These are phyloP conservation scores for Penicillium sp. DNA, from an alignment of 2,329 filamentous ascomycete species.

Conservation along the genomic window DNA sequence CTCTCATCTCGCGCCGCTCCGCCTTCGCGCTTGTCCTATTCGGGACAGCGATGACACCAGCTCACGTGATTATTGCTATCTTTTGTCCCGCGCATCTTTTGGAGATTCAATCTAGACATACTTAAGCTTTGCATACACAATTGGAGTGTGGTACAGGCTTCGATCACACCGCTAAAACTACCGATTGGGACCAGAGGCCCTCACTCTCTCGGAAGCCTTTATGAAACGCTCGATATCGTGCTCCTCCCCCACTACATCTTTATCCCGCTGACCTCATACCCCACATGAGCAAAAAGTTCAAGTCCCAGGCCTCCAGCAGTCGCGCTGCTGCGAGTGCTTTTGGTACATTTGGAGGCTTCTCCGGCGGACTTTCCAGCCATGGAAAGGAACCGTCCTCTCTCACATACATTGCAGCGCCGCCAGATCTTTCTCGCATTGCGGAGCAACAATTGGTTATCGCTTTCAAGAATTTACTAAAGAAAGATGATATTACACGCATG, in stretches of 20 bases:
- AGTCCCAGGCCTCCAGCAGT: conserved; percentile 61
- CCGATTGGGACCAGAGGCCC: neutral
- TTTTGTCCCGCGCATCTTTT: conserved; percentile 23
- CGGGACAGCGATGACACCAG: conserved; percentile 32
- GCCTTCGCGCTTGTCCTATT: conserved; percentile 30
- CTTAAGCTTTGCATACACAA: neutral
- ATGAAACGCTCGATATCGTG: conserved; percentile 9
- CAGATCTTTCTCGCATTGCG: conserved; percentile 71
- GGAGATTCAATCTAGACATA: conserved; percentile 7
- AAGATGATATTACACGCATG: conserved; percentile 85
- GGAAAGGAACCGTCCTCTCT: conserved; percentile 57
- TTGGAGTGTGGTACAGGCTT: neutral
- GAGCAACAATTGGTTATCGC: conserved; percentile 79
- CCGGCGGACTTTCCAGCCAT: conserved; percentile 34
- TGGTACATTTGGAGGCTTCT: conserved; percentile 45
- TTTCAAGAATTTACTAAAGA: conserved; percentile 92
- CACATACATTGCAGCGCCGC: conserved; percentile 83
- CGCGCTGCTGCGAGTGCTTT: conserved; percentile 53
- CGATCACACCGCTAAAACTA: neutral
- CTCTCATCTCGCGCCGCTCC: conserved; percentile 16
- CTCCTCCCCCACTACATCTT: conserved; percentile 21
- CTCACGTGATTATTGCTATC: conserved; percentile 35
- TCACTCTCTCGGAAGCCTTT: conserved; percentile 5
- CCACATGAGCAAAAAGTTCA: conserved; percentile 58
- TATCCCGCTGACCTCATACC: conserved; percentile 29